Conservation (phyloP, 441 rosid species). For the Pelargonium citronellum region DNA sequence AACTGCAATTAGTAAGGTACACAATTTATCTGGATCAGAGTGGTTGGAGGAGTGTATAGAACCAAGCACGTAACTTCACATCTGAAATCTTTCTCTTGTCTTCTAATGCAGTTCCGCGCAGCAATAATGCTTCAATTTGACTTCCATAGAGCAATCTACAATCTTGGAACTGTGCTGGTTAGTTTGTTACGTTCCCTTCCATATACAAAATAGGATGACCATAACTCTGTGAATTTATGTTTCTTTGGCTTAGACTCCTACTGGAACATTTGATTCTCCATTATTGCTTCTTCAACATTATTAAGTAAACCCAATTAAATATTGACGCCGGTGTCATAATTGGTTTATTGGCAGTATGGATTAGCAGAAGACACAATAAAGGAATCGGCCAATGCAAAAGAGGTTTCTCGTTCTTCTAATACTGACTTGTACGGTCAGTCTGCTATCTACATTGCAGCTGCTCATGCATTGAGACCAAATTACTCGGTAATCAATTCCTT, state of each 20-base stretch:
- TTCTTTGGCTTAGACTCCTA: constrained; percentile 5
- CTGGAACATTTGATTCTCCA: not conserved
- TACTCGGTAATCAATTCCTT: constrained; percentile 51
- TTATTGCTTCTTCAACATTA: not conserved
- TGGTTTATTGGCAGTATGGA: constrained; percentile 61
- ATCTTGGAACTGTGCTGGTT: constrained; percentile 98
- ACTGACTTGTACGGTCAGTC: constrained; percentile 87
- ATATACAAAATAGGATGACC: constrained; percentile 11
- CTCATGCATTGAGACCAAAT: constrained; percentile 94
- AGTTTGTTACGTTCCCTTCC: constrained; percentile 29
- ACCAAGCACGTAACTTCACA: constrained; percentile 27
- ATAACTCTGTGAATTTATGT: not conserved
- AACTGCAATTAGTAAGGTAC: constrained; percentile 95
- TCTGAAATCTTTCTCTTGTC: constrained; percentile 20
- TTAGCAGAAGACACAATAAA: constrained; percentile 95
- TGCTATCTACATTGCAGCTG: constrained; percentile 94
- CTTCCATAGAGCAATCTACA: constrained; percentile 95
- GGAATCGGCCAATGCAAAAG: constrained; percentile 55
- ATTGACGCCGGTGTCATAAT: constrained; percentile 8
- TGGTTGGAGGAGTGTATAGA: constrained; percentile 26
- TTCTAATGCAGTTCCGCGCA: constrained; percentile 72
- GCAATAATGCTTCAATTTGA: constrained; percentile 94
- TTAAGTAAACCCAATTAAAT: not conserved
- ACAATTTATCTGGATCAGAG: constrained; percentile 26
- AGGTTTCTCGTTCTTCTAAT: constrained; percentile 50